phyloP scores from a whole-genome alignment of 208 protist species.

The Leishmania tarentolae region DNA sequence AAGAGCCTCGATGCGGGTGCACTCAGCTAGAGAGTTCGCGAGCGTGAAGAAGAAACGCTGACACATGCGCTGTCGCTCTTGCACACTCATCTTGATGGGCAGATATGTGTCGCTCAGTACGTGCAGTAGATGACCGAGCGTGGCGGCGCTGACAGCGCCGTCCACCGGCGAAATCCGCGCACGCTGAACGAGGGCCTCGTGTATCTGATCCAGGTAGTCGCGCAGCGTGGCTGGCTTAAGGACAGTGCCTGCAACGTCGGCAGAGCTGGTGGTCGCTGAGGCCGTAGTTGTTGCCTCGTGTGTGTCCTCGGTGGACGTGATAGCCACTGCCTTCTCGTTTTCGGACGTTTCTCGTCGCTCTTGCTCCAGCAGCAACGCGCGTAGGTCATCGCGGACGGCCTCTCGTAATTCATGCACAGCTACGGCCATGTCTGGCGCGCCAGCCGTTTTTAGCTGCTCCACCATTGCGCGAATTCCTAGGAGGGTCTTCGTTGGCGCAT shows the following conservation, averaged over 20 bases:
- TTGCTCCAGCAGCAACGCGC: conserved; percentile 17
- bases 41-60: conserved; percentile 33
- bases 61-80: conserved; percentile 33
- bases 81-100: conserved; percentile 13
- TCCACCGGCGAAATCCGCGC: conserved; percentile 59
- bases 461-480: conserved; percentile 97
- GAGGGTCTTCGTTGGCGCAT: conserved; percentile 97
- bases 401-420: background rate
- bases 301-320: conserved; percentile 3
- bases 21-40: conserved; percentile 30
- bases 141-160: conserved; percentile 45
- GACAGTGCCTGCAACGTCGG: background rate
- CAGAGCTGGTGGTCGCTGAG: background rate
- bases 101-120: conserved; percentile 17
- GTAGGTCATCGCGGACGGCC: conserved; percentile 7
- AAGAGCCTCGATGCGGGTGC: conserved; percentile 32
- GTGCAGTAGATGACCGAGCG: conserved; percentile 42
- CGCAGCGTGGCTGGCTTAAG: conserved; percentile 26
- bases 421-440: background rate
- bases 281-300: conserved; percentile 11
- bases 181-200: conserved; percentile 39
- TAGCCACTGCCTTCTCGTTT: background rate
- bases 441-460: conserved; percentile 65
- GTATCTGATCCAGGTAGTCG: conserved; percentile 46
- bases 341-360: conserved; percentile 1